These are phyloP conservation scores for Achaetomiella virescens DNA, from an alignment of 495 filamentous ascomycete genomes.

Conservation along the genomic window DNA sequence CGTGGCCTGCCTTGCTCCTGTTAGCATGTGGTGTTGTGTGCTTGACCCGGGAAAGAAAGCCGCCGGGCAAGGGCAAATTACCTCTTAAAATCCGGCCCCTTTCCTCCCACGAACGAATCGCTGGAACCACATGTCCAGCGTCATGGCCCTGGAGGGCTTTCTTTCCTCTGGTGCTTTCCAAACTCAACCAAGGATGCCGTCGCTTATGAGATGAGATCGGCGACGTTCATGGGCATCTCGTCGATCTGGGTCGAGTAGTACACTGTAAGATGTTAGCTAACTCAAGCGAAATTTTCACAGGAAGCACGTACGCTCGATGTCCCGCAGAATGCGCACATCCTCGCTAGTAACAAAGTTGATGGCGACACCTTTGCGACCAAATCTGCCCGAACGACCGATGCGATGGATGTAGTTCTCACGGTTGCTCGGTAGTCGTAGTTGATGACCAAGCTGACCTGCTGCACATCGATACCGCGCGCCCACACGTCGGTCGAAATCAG, in stretches of 20 bases:
- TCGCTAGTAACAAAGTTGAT: conserved; percentile 99
- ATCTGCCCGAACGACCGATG: conserved; percentile 97
- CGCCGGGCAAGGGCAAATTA: not conserved
- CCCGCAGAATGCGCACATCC: conserved; percentile 98
- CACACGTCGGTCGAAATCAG: conserved; percentile 95
- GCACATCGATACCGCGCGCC: conserved; percentile 98
- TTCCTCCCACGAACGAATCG: conserved; percentile 13
- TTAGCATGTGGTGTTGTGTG: not conserved
- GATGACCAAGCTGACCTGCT: conserved; percentile 98
- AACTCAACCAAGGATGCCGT: not conserved
- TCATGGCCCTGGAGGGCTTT: not conserved
- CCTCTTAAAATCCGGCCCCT: conserved; percentile 10
- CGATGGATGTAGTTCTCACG: conserved; percentile 99
- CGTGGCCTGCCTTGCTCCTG: not conserved
- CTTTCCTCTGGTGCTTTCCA: not conserved
- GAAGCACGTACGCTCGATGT: conserved; percentile 65
- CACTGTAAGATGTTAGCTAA: conserved; percentile 29
- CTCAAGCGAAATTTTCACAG: not conserved
- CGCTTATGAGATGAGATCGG: conserved; percentile 53
- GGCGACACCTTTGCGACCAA: conserved; percentile 98
- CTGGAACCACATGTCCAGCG: conserved; percentile 1
- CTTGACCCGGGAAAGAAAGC: too few species aligned
- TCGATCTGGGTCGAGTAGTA: conserved; percentile 79
- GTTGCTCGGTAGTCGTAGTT: conserved; percentile 99
- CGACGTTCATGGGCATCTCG: conserved; percentile 84